Evolutionary conservation across 2,329 filamentous ascomycete species (phyloP).

Genomic region (Massarina eburnea): DNA sequence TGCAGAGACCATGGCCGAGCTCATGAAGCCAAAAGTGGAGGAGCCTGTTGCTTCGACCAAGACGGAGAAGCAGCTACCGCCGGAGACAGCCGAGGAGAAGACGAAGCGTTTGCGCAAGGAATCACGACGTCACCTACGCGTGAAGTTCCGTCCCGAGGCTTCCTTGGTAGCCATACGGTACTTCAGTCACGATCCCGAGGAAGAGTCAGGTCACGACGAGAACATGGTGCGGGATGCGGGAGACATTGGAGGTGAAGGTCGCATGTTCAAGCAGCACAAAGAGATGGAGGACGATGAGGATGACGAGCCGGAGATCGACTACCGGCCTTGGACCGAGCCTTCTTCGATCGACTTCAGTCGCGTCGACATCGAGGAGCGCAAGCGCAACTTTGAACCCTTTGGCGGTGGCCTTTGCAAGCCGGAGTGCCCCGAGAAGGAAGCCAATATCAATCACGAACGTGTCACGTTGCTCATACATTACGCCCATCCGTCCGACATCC

Average conservation of each 20-base stretch:
- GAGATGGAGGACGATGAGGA: constrained; percentile 68
- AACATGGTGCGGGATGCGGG: constrained; percentile 72
- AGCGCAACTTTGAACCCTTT: constrained; percentile 49
- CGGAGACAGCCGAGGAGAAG: constrained; percentile 69
- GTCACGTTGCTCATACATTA: constrained; percentile 53
- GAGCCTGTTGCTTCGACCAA: constrained; percentile 50
- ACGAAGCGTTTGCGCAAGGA: constrained; percentile 72
- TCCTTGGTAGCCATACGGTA: constrained; percentile 67
- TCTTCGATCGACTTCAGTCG: constrained; percentile 48
- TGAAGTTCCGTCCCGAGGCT: constrained; percentile 69
- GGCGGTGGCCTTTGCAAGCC: constrained; percentile 47
- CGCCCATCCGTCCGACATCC: constrained; percentile 47
- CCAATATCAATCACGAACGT: constrained; percentile 49
- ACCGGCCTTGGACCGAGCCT: constrained; percentile 35
- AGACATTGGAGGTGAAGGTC: constrained; percentile 67
- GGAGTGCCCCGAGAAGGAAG: constrained; percentile 45
- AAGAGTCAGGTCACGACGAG: constrained; percentile 67
- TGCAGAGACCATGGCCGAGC: constrained; percentile 43
- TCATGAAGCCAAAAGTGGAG: constrained; percentile 59
- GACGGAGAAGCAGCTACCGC: constrained; percentile 54
- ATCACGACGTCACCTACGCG: constrained; percentile 67
- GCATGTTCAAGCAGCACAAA: constrained; percentile 58
- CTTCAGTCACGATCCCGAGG: constrained; percentile 72
- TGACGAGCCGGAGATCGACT: constrained; percentile 53
- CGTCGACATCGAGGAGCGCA: constrained; percentile 44